These are phyloP conservation scores for Kalmusia sp. DNA, from an alignment of 2,329 filamentous ascomycete genomes.

Conservation along the genomic window DNA sequence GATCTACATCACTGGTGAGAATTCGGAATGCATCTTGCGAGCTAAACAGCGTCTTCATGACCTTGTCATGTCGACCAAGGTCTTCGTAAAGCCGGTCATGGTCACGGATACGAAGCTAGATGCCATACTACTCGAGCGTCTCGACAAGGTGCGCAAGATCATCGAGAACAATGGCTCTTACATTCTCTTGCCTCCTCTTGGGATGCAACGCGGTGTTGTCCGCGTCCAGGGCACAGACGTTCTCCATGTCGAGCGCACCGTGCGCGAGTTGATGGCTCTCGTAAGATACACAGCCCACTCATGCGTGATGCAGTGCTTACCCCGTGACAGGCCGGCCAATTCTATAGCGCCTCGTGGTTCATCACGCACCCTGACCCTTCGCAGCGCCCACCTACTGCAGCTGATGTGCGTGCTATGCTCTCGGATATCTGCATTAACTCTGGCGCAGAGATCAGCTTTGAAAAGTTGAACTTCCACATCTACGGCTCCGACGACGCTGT, in stretches of 20 bases:
- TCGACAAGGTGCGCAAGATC: constrained; percentile 98
- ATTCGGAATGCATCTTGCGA: constrained; percentile 79
- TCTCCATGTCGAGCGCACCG: constrained; percentile 90
- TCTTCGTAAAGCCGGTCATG: constrained; percentile 84
- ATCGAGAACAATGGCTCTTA: constrained; percentile 96
- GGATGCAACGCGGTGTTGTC: constrained; percentile 82
- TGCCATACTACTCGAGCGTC: constrained; percentile 84
- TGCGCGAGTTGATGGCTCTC: constrained; percentile 93
- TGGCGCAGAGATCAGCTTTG: constrained; percentile 91
- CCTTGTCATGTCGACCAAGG: constrained; percentile 78
- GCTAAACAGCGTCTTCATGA: constrained; percentile 94
- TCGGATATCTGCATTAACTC: constrained; percentile 96
- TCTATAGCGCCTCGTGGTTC: constrained; percentile 97
- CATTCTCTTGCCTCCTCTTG: constrained; percentile 88
- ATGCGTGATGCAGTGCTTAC: constrained; percentile 23
- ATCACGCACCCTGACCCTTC: constrained; percentile 77
- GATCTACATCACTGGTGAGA: constrained; percentile 94
- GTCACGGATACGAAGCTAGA: constrained; percentile 94
- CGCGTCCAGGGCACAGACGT: constrained; percentile 93
- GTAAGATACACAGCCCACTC: constrained; percentile 59
- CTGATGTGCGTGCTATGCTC: constrained; percentile 87
- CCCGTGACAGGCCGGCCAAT: constrained; percentile 79
- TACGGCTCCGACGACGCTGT: constrained; percentile 96
- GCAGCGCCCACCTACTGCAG: constrained; percentile 66
- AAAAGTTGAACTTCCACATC: constrained; percentile 91